Conservation (phyloP, 176 grass and related monocot species). For the Zea mays region DNA sequence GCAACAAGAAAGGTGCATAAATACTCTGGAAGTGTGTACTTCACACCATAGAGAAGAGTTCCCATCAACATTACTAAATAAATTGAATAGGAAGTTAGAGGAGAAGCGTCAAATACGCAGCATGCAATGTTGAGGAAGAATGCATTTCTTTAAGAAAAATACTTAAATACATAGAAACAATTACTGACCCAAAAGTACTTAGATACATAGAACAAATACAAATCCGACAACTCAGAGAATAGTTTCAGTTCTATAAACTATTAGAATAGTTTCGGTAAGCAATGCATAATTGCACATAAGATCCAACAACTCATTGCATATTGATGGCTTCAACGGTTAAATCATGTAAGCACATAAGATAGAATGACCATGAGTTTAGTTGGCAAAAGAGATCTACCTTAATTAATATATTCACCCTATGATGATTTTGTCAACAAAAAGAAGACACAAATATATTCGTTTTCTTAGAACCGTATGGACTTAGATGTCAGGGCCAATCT, state of each 20-base stretch:
- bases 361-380: not conserved
- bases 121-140: not conserved
- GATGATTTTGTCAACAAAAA: not conserved
- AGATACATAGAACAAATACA: not conserved
- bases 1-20: slow-evolving; percentile 92
- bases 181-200: not conserved
- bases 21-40: slow-evolving; percentile 93
- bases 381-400: not conserved
- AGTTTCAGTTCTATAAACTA: not conserved
- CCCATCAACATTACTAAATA: slow-evolving; percentile 95
- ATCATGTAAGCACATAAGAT: slow-evolving; percentile 2
- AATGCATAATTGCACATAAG: not conserved
- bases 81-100: slow-evolving; percentile 20
- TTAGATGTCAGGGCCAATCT: not conserved
- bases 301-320: not conserved
- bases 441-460: not conserved
- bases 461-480: not conserved
- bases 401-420: not conserved
- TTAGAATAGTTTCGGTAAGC: not conserved
- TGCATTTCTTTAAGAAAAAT: not conserved
- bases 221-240: not conserved
- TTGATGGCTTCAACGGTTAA: not conserved
- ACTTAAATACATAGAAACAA: not conserved
- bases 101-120: not conserved
- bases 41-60: slow-evolving; percentile 88